These are phyloP conservation scores for Carpinus viminea DNA, from an alignment of 306 rosid genomes.

Conservation along the genomic window DNA sequence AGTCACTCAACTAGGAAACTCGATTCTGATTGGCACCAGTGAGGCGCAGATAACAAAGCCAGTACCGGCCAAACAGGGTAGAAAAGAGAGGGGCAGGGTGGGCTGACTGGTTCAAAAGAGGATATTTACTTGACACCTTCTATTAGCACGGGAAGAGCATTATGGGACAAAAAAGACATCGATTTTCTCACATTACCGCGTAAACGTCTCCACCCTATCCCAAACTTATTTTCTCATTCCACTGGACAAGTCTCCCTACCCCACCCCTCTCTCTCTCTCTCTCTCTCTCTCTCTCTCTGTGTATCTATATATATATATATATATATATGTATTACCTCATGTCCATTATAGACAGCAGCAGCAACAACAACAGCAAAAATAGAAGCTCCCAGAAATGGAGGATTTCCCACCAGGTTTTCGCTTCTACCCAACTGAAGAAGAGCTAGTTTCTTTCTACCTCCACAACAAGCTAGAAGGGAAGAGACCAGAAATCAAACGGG, in stretches of 20 bases:
- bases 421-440: constrained; percentile 88
- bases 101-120: constrained; percentile 57
- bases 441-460: constrained; percentile 69
- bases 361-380: neutral
- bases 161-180: neutral
- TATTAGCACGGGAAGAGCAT: neutral
- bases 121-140: neutral
- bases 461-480: constrained; percentile 56
- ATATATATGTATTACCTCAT: neutral
- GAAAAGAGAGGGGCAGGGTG: too few relatives aligned
- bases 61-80: too few relatives aligned
- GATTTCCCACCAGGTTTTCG: constrained; percentile 59
- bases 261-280: constrained; percentile 2
- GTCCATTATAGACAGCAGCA: neutral
- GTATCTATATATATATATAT: neutral
- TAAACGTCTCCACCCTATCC: constrained; percentile 38
- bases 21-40: neutral
- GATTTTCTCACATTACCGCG: constrained; percentile 56
- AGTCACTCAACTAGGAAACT: neutral
- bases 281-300: too few relatives aligned
- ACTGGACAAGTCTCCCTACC: constrained; percentile 33
- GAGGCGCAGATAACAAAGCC: neutral
- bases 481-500: constrained; percentile 32
- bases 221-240: constrained; percentile 27
- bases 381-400: constrained; percentile 23